A percentile compares a stretch with the other conserved stretches of the same genome.
Conservation (phyloP, 495 filamentous ascomycete genomes). For the Penicillium canariense region DNA sequence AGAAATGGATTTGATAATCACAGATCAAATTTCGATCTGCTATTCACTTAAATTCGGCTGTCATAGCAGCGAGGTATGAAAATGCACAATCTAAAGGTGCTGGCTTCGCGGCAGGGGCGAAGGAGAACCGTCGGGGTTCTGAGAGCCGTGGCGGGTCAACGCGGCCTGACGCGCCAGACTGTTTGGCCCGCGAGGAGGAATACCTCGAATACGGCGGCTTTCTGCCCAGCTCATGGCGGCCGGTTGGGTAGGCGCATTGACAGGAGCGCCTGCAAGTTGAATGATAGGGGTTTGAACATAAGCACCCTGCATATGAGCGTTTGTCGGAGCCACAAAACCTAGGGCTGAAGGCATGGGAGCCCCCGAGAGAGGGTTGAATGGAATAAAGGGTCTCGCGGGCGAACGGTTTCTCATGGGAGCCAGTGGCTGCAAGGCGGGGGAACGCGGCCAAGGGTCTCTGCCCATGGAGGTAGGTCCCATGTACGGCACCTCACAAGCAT, state of each 20-base stretch:
- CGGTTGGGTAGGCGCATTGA: background rate
- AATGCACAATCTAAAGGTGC: too few relatives aligned
- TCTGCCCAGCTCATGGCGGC: background rate
- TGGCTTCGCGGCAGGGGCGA: background rate
- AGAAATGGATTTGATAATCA: too few relatives aligned
- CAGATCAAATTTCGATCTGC: too few relatives aligned
- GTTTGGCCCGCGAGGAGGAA: background rate
- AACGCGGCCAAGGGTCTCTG: background rate
- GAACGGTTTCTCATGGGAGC: too few relatives aligned
- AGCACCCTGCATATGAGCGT: too few relatives aligned
- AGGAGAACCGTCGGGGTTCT: background rate
- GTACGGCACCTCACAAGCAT: background rate
- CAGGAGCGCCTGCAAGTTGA: background rate
- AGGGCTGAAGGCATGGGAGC: too few relatives aligned
- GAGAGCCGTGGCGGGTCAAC: background rate
- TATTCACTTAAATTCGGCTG: too few relatives aligned
- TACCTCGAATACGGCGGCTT: too few relatives aligned
- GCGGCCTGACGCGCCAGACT: background rate
- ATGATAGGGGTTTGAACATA: too few relatives aligned
- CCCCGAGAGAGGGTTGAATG: background rate
- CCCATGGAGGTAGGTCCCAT: background rate
- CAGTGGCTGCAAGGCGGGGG: background rate
- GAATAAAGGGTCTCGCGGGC: background rate
- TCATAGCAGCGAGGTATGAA: too few relatives aligned
- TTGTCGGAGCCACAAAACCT: too few relatives aligned